Base-by-base conservation (phyloP, 441 rosid species). In the Populus tomentosa region DNA sequence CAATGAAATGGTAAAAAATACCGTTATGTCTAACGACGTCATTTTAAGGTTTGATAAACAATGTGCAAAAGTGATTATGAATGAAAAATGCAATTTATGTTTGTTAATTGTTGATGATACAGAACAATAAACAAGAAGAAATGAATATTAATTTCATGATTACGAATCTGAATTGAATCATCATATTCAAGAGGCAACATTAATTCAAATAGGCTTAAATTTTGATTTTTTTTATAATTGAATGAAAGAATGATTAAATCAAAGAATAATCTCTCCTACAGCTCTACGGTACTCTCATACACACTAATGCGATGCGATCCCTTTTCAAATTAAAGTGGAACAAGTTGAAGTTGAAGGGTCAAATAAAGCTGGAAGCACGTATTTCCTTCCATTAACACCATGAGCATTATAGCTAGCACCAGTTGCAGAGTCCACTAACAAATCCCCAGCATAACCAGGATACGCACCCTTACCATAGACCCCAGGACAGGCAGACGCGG, bases 351-450 rank as follows among this genome's bases (percentile, higher is more conserved):
- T 83, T 11, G 84, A 75, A 69, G 90, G 93, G 76, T 88, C 89
- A 68, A 79, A 86, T 75, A 90, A 63, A 69, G 91, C 88, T 20
- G 93, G 93, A 63, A 89, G 83, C 82, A 89, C 23, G 70, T 82
- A 87, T 69, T 87, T 88, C 82, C 91, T 86, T 26, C 89, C 88
- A 59, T 81, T 79, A 2, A 81, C 86, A 76, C 93, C 93, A 65
- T 80, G 28, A 0, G 91, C 91, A 63, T 88, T 90, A 76, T 84
- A 90, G 81, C 90, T 90, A 46, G 87, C 90, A 38, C 90, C 88
- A 0, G 83, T 88, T 21, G 82, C 72, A 0, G 84, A 3, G 30
- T 90, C 91, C 75, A 84, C 85, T 66, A 85, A 76, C 20, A 88
- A 72, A 56, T 86, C 78, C 20, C 90, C 93, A 1, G 91, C 87